Conservation (phyloP, 331 rosid genomes). For the Erythrophleum ivorense region DNA sequence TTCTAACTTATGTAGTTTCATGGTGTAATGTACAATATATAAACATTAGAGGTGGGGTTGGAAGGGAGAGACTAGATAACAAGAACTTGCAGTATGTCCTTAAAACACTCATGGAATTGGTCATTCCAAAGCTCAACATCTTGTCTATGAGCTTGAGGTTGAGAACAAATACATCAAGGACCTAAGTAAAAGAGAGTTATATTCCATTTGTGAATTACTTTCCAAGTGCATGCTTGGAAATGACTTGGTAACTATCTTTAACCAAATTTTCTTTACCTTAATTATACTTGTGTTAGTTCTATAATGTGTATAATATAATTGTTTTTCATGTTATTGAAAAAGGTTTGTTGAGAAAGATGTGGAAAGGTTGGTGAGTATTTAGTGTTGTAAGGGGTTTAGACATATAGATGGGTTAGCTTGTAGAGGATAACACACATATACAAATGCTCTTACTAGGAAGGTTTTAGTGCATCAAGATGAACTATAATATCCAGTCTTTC, state of each 20-base stretch:
- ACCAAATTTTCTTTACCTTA: background rate
- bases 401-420: conserved; percentile 68
- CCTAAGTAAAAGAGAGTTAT: no score
- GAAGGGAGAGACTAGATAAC: conserved; percentile 70
- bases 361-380: conserved; percentile 57
- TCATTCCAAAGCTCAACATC: conserved; percentile 62
- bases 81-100: conserved; percentile 65
- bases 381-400: conserved; percentile 73
- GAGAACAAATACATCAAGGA: conserved; percentile 47
- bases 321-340: conserved; percentile 36
- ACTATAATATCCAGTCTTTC: no score
- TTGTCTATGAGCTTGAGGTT: conserved; percentile 64
- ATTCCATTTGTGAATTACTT: conserved; percentile 65
- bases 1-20: conserved; percentile 44
- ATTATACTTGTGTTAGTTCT: background rate
- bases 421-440: conserved; percentile 77
- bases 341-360: no score
- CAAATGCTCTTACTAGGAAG: conserved; percentile 74
- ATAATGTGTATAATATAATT: conserved; percentile 10
- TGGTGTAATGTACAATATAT: conserved; percentile 48
- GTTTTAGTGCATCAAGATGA: conserved; percentile 37
- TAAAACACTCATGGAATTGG: conserved; percentile 72
- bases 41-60: conserved; percentile 67
- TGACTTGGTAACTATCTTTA: conserved; percentile 60
- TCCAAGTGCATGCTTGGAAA: conserved; percentile 68